These are phyloP conservation scores for Lachnellula cervina DNA, from an alignment of 2,329 filamentous ascomycete genomes.

Conservation along the genomic window DNA sequence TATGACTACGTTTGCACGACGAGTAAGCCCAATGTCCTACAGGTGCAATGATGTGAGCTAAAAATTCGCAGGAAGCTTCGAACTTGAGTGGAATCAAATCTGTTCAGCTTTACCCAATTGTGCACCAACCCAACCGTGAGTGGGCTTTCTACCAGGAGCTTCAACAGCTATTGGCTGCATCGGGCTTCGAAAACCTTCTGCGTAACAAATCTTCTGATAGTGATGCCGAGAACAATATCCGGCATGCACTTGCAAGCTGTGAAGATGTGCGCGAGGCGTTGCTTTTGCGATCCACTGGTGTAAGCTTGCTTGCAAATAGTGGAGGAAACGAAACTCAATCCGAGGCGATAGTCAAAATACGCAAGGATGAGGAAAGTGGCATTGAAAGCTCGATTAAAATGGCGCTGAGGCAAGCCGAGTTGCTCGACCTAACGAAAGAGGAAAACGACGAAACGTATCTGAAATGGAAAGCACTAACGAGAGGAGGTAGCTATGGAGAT, in stretches of 20 bases:
- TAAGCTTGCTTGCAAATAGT: not conserved
- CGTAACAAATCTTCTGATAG: not conserved
- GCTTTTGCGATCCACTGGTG: not conserved
- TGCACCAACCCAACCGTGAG: constrained; percentile 44
- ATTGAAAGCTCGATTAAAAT: not conserved
- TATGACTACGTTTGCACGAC: constrained; percentile 38
- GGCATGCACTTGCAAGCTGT: not conserved
- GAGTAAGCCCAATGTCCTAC: constrained; percentile 13
- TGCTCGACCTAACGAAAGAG: not conserved
- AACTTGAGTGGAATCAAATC: constrained; percentile 41
- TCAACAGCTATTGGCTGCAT: constrained; percentile 46
- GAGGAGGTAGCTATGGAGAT: constrained; percentile 4
- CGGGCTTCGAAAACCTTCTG: constrained; percentile 37
- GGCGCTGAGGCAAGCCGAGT: not conserved
- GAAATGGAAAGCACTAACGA: not conserved
- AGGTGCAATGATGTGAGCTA: not conserved
- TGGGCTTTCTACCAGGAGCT: constrained; percentile 50
- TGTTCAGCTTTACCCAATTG: constrained; percentile 39
- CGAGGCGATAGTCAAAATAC: not conserved
- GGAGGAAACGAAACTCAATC: not conserved
- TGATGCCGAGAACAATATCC: constrained; percentile 3
- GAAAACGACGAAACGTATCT: constrained; percentile 6
- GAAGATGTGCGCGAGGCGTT: not conserved
- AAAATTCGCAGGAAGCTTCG: constrained; percentile 34
- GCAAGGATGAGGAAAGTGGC: not conserved